Evolutionary conservation across 495 filamentous ascomycete species (phyloP).

Genomic region (Penicillium lagena): DNA sequence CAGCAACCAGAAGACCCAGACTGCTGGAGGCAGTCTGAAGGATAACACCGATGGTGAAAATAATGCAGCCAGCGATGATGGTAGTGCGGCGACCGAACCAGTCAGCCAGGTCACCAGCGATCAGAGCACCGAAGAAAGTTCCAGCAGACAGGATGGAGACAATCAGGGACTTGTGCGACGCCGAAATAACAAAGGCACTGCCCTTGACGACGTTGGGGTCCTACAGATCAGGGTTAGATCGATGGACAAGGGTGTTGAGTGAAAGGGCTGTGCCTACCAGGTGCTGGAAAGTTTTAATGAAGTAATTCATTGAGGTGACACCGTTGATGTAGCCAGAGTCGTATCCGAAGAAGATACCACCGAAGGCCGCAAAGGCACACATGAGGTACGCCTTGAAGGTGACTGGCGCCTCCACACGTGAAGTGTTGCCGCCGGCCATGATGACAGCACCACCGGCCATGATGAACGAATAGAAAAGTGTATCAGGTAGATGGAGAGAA

Average conservation of each 20-base stretch:
- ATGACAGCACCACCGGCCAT: constrained; percentile 2
- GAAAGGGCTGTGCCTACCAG: constrained; percentile 16
- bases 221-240: constrained; percentile 1
- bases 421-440: constrained; percentile 30
- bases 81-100: constrained; percentile 61
- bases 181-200: constrained; percentile 35
- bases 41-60: constrained; percentile 59
- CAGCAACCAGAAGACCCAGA: constrained; percentile 54
- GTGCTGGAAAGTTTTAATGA: constrained; percentile 36
- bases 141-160: constrained; percentile 69
- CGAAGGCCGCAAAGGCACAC: constrained; percentile 54
- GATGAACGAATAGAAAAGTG: no score
- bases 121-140: constrained; percentile 70
- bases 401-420: constrained; percentile 54
- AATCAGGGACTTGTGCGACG: constrained; percentile 54
- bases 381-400: constrained; percentile 57
- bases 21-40: constrained; percentile 51
- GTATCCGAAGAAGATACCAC: constrained; percentile 53
- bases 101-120: constrained; percentile 65
- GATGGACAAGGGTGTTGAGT: background rate
- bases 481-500: background rate
- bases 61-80: constrained; percentile 55
- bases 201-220: constrained; percentile 16
- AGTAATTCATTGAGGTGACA: constrained; percentile 48
- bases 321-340: constrained; percentile 51